Base-by-base conservation (phyloP, 345 rosid species). In the Firmiana major region DNA sequence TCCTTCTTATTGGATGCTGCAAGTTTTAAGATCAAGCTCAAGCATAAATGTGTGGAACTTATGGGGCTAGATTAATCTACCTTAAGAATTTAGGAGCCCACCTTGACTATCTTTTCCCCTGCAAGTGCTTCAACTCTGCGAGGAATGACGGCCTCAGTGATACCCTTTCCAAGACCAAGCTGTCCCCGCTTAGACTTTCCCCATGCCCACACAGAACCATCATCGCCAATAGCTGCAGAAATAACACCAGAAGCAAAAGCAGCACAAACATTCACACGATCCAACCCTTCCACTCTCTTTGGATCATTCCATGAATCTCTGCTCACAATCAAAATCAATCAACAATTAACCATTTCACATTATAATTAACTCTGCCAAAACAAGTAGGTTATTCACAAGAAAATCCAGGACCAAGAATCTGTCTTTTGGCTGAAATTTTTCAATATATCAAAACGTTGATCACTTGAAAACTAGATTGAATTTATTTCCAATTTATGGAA, bases 151-250 rank as follows among this genome's bases (percentile, higher is more conserved):
- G 94, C 86, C 84, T 90, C 93, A 4, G 78, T 81, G 71, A 80
- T 78, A 80, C 83, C 89, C 73, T 86, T 83, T 57, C 98, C 98
- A 48, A 96, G 92, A 81, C 99, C 99, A 75, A 96, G 98, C 84
- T 93, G 98, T 38, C 99, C 99, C 19, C 97, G 87, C 86, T 91
- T 96, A 45, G 99, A 96, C 81, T 81, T 91, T 11, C 99, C 99
- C 98, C 98, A 96, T 13, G 91, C 95, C 99, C 98, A 96, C 83
- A 96, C 78, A 40, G 95, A 93, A 24, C 97, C 98, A 74, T 93
- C 93, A 59, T 85, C 85, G 75, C 88, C 97, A 38, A 92, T 83
- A 63, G 90, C 97, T 0, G 95, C 88, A 60, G 99, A 93, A 64
- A 91, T 71, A 66, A 93, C 99, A 51, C 95, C 98, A 59, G 98